Base-by-base conservation (phyloP, 306 rosid species). In the Pueraria montana region DNA sequence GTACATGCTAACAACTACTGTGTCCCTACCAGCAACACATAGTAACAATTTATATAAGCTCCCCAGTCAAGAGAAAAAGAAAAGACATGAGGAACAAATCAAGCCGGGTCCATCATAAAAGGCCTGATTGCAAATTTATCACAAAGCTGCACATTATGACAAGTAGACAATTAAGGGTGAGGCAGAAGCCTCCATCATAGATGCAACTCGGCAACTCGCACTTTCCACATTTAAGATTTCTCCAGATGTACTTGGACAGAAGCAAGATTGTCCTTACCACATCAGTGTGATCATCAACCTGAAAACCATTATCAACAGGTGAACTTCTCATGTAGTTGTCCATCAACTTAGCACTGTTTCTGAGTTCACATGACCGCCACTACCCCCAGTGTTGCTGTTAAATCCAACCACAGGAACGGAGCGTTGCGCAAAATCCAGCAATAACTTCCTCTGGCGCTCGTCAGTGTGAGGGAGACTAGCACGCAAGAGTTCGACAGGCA, bases 341-440 rank as follows among this genome's bases (percentile, higher is more conserved):
- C 17, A 76, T 88, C 87, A 90, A 83, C 97, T 90, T 45, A 87
- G 81, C 80, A 94, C 97, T 16, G 97, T 93, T 79, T 91, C 98
- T 3, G 98, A 90, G 87, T 88, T 95, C 87, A 95, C 85, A 55
- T 82, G 97, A 74, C 97, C 88, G 6, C 86, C 69, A 50, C 91
- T 89, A 56, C 92, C 85, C 63, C 82, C 90, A 1, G 85, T 52
- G 86, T 82, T 86, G 69, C 74, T 80, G 75, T 80, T 84, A 64
- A 91, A 74, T 46, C 83, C 97, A 82, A 90, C 74, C 30, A 81
- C 80, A 52, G 91, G 90, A 71, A 69, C 74, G 23, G 92, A 82
- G 43, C 71, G 90, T 71, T 86, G 88, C 40, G 87, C 90, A 50
- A 89, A 89, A 79, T 89, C 92, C 2, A 89, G 77, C 46, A 89